Evolutionary conservation across 208 protist genomes (phyloP).

Genomic region (Spongospora subterranea): DNA sequence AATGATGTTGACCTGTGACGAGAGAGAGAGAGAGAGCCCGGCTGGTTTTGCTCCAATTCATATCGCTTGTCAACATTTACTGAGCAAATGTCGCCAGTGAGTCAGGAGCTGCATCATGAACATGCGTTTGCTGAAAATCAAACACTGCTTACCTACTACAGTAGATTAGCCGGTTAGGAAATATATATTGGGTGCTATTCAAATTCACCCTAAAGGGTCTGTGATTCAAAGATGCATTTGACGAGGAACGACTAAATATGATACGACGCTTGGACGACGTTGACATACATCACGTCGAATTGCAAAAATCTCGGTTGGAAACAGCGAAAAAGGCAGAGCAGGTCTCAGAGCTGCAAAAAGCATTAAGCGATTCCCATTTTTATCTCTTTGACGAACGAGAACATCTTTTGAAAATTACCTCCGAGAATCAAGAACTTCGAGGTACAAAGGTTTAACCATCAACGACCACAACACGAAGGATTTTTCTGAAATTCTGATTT

Average conservation of each 20-base stretch:
- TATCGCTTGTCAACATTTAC: too few relatives aligned
- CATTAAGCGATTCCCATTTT: constrained; percentile 25
- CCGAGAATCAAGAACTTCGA: constrained; percentile 31
- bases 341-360: constrained; percentile 14
- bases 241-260: constrained; percentile 18
- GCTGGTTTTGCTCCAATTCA: too few relatives aligned
- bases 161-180: neutral
- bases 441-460: neutral
- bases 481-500: too few relatives aligned
- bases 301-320: constrained; percentile 36
- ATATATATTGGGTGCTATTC: neutral
- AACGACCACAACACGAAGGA: neutral
- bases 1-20: too few relatives aligned
- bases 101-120: too few relatives aligned
- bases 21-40: too few relatives aligned
- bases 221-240: constrained; percentile 38
- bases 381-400: constrained; percentile 47
- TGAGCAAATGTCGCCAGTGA: too few relatives aligned
- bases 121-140: neutral
- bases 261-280: neutral
- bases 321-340: neutral
- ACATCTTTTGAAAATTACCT: constrained; percentile 25
- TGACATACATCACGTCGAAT: constrained; percentile 22
- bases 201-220: neutral
- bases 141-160: neutral